Base-by-base conservation (phyloP, 2,329 filamentous ascomycete species). In the Cladosporium sp. region DNA sequence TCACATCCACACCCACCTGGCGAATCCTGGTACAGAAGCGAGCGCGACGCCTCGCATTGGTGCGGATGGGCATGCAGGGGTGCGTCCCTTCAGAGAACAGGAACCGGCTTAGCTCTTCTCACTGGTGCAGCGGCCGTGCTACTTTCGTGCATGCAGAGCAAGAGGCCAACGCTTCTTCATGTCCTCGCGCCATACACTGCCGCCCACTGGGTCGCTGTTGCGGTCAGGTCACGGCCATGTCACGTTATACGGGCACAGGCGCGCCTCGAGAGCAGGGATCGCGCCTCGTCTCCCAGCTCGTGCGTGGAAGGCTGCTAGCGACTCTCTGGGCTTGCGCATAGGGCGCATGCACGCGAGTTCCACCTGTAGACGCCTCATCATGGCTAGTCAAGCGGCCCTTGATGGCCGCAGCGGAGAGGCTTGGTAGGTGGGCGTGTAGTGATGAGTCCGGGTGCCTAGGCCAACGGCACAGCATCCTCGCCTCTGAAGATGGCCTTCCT, bases 61-160 rank as follows among this genome's bases (percentile, higher is more conserved):
- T 54, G 34, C 49, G 60, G 18, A 18, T 39, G 18, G 23, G 18
- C 23, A 36, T 30, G 60, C 49, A 63, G 60, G 60, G 60, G 60
- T 56, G 60, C 49, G 28, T 56, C 60, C 49, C 60, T 51, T 56
- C 49, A 56, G 23, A 39, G 23, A 32, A 28, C 49, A 63, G 60
- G 60, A 63, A 63, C 60, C 60, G 60, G 60, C 60, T 28, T 63
- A 63, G 60, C 49, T 18, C 23, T 43, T 39, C 49, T 56, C 49
- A 63, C 49, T 63, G 60, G 60, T 63, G 56, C 60, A 63, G 56
- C 60, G 60, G 49, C 26, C 25, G 60, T 63, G 60, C 60, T 51
- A 63, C 60, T 43, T 30, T 56, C 48, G 60, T 46, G 25, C 34
- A 51, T 63, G 60, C 49, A 56, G 60, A 39, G 46, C 32, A 21